Conservation (phyloP, 2,329 filamentous ascomycete species). For the Thermothelomyces thermophilus region DNA sequence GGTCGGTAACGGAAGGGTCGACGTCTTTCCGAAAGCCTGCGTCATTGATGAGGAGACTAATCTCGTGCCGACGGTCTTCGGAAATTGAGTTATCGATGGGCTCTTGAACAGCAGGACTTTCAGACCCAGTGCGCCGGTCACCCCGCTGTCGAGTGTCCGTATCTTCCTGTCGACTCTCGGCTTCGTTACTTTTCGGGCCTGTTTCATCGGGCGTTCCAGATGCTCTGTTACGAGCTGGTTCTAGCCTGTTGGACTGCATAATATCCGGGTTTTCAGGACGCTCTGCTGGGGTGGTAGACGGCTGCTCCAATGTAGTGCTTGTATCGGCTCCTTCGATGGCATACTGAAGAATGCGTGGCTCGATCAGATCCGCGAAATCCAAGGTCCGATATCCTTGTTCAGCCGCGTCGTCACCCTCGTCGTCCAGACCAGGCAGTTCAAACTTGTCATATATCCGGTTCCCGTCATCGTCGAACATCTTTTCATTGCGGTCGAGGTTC, state of each 20-base stretch:
- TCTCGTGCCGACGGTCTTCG: slow-evolving; percentile 33
- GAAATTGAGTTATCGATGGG: slow-evolving; percentile 25
- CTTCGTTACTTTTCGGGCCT: neutral
- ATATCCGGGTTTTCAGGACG: neutral
- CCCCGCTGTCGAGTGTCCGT: neutral
- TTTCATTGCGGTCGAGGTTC: slow-evolving; percentile 47
- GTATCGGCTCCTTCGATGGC: slow-evolving; percentile 21
- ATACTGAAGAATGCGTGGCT: slow-evolving; percentile 57
- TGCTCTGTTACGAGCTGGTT: neutral
- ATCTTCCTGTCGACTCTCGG: neutral
- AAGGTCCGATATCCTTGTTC: slow-evolving; percentile 58
- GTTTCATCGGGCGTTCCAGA: neutral
- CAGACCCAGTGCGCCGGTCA: slow-evolving; percentile 20
- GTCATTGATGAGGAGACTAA: slow-evolving; percentile 40
- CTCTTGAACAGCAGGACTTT: slow-evolving; percentile 16
- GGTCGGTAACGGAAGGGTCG: slow-evolving; percentile 31
- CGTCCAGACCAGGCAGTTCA: slow-evolving; percentile 61
- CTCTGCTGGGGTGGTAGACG: neutral
- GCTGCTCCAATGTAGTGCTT: neutral
- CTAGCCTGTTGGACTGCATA: neutral
- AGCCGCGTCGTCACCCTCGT: slow-evolving; percentile 44
- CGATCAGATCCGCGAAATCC: slow-evolving; percentile 56
- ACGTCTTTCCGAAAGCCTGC: slow-evolving; percentile 42
- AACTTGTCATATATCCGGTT: slow-evolving; percentile 71
- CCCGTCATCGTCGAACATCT: slow-evolving; percentile 58